Evolutionary conservation across 768 basidiomycete species (phyloP), one percentile per base, ranked within the genome.

Genomic region (Amanita phalloides): DNA sequence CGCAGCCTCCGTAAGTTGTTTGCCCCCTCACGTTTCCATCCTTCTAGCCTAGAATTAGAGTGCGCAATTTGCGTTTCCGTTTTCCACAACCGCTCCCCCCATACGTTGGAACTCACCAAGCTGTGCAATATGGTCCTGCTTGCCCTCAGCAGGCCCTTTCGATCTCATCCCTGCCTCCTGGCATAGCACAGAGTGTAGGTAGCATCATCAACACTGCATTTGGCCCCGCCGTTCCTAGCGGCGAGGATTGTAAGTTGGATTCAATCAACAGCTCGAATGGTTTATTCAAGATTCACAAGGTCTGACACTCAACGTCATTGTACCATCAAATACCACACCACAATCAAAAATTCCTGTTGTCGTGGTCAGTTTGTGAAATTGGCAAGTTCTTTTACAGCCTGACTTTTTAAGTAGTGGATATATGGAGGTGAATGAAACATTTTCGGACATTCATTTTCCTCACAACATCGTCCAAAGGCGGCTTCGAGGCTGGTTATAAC

Each of bases 101-200:
- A 13, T 77, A 76, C 57, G 68, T 50, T 1, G 68, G 68, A 13
- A 62, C 57, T 9, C 59, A 68, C 43, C 60, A 60, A 30, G 77
- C 71, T 4, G 71, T 66, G 0, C 53, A 61, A 0, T 75, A 69
- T 55, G 77, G 76, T 0, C 66, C 67, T 8, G 63, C 73, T n/a
- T 81, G 77, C 53, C 73, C 73, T 3, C 74, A 76, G 45, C 73
- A 75, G 54, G 59, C 61, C 21, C 49, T 66, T 1, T 55, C 55
- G n/a, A 55, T 71, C 6, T 68, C 71, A 61, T 32, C 32, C 10
- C 9, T 32, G 9, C 32, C 32, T 32, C 32, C 32, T 11, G 63
- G 13, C 55, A 68, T 4, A 49, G 63, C 3, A 60, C 64, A 9
- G 58, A 67, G 20, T 21, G 59, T 58, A n/a, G 52, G 66, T 9